phyloP scores from a whole-genome alignment of 257 asterid genomes.

The Solanum chmielewskii region DNA sequence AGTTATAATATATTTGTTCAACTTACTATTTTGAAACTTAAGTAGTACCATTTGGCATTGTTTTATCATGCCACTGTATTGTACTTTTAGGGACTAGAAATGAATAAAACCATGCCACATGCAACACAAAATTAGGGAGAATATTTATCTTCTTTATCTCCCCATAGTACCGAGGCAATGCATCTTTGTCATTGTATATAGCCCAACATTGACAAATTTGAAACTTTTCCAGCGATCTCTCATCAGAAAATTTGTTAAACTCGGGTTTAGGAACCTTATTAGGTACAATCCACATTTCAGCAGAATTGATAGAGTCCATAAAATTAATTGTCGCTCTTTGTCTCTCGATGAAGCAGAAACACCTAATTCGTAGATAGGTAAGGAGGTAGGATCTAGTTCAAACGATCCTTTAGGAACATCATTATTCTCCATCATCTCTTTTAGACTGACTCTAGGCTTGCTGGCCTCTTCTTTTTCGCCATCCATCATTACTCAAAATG shows the following conservation, averaged over 20 bases:
- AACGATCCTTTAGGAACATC: too few species aligned
- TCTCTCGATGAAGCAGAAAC: too few species aligned
- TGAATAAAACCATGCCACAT: conserved; percentile 9
- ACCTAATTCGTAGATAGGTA: too few species aligned
- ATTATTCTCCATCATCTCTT: too few species aligned
- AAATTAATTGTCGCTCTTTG: too few species aligned
- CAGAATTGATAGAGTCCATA: not conserved
- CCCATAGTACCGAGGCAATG: conserved; percentile 27
- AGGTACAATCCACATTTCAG: not conserved
- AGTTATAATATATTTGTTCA: not conserved
- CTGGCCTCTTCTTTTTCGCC: too few species aligned
- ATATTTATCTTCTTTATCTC: too few species aligned
- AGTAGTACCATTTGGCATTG: conserved; percentile 8
- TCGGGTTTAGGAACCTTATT: conserved; percentile 10
- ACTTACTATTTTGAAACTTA: not conserved
- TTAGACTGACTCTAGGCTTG: too few species aligned
- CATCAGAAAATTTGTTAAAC: conserved; percentile 17
- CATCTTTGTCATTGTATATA: conserved; percentile 17
- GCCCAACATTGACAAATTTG: conserved; percentile 30
- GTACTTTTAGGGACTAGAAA: not conserved
- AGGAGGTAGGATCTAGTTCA: too few species aligned
- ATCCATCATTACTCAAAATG: too few species aligned
- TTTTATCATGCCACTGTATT: conserved; percentile 1
- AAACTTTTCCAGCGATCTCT: conserved; percentile 10
- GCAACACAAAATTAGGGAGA: too few species aligned